Base-by-base conservation (phyloP, 441 rosid genomes). In the Geranium incanum region DNA sequence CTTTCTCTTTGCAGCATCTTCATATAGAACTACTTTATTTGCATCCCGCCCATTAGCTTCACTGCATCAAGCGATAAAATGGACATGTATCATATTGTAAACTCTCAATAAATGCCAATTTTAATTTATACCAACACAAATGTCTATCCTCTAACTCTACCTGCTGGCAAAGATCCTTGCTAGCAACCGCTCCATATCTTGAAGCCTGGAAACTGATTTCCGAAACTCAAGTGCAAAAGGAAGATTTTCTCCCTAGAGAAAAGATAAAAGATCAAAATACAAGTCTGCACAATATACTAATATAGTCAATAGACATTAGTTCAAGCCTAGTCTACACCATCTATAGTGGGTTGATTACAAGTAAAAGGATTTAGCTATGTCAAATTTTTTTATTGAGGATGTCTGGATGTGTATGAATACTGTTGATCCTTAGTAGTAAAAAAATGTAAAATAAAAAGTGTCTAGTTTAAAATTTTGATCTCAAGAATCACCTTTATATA, bases 41-140 rank as follows among this genome's bases (percentile, higher is more conserved):
- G 98, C 87, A 79, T 91, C 91, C 84, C 99, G 88, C 81, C 99
- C 99, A 82, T 81, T 86, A 71, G 91, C 96, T 89, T 89, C 93
- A 76, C 98, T 95, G 87, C 72, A 80, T 72, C 66, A 52, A 68
- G 39, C 68, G 79, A 68, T 64, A 59, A 19, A 68, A 77, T 28
- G 38, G 66, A 28, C 15, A 63, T 23, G 36, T 11, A 50, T 63
- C 38, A 28, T 63, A 6, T 1, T 23, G 28, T 60, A 8, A 63
- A 23, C 36, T 55, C 41, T 36, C 41, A 2, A 0, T 4, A 33
- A 70, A 48, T 21, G 36, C 36, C 23, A 70, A 38, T 9, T 28
- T 70, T 23, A 70, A 38, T 70, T 16, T 18, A 16, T 70, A 68
- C 37, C 18, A 41, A 69, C 36, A 65, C 45, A 43, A 23, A 72